Percentiles rank a stretch among this genome's conserved stretches.
These are phyloP conservation scores for Scutellaria barbata DNA, from an alignment of 257 asterid species.

Conservation along the genomic window DNA sequence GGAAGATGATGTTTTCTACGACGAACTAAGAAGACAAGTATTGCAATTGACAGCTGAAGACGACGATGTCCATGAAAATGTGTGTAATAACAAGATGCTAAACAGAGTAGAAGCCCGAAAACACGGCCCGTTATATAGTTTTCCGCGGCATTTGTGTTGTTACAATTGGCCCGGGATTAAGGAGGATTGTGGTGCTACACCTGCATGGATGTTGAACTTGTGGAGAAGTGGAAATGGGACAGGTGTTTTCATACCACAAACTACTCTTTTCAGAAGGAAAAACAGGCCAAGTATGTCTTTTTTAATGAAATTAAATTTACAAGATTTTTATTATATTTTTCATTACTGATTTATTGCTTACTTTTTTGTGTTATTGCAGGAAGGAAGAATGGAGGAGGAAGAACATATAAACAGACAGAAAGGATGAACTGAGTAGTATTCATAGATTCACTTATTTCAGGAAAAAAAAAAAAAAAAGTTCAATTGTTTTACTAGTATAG, in stretches of 20 bases:
- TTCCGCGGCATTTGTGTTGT: slow-evolving; percentile 4
- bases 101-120: slow-evolving; percentile 17
- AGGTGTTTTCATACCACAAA: slow-evolving; percentile 84
- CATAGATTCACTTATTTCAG: background rate
- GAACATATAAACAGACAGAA: slow-evolving; percentile 31
- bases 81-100: background rate
- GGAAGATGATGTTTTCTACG: slow-evolving; percentile 60
- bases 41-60: slow-evolving; percentile 59
- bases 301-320: background rate
- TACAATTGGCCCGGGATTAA: slow-evolving; percentile 59
- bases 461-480: background rate
- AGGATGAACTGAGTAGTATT: slow-evolving; percentile 27
- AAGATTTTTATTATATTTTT: background rate
- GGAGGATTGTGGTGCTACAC: slow-evolving; percentile 43
- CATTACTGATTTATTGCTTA: background rate
- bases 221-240: slow-evolving; percentile 79
- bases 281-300: slow-evolving; percentile 40
- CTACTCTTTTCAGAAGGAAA: slow-evolving; percentile 33
- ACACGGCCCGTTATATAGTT: slow-evolving; percentile 11
- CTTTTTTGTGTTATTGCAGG: slow-evolving; percentile 34
- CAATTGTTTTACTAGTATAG: too few relatives aligned
- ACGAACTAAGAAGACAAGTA: slow-evolving; percentile 57
- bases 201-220: slow-evolving; percentile 58
- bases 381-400: slow-evolving; percentile 39
- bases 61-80: slow-evolving; percentile 32